These are phyloP conservation scores for Rhododendron vialii DNA, from an alignment of 148 eudicot genomes.

Conservation along the genomic window DNA sequence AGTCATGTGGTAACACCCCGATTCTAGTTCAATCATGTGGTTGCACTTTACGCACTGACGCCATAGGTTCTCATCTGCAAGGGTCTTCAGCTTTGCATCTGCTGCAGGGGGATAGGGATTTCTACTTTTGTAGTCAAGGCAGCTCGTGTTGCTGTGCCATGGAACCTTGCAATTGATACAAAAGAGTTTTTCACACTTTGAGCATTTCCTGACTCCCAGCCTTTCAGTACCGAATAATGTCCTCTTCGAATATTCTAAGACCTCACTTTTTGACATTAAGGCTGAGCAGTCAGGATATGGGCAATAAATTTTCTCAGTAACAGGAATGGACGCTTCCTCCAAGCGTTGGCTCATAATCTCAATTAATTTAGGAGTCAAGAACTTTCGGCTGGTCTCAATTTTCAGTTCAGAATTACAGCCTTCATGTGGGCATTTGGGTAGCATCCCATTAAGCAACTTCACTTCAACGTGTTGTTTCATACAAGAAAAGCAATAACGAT, in stretches of 20 bases:
- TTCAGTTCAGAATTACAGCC: constrained; percentile 44
- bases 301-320: constrained; percentile 61
- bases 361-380: constrained; percentile 52
- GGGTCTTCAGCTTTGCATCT: constrained; percentile 53
- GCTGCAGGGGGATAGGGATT: constrained; percentile 40
- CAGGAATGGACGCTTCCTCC: constrained; percentile 72
- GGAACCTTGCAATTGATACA: constrained; percentile 72
- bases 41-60: constrained; percentile 80
- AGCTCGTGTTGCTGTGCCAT: constrained; percentile 57
- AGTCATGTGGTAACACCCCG: constrained; percentile 85
- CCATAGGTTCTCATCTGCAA: constrained; percentile 54
- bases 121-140: constrained; percentile 40
- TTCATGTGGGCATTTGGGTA: constrained; percentile 81
- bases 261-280: constrained; percentile 65
- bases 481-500: constrained; percentile 70
- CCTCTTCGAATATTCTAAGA: constrained; percentile 31
- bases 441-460: constrained; percentile 53
- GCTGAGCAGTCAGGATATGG: constrained; percentile 78
- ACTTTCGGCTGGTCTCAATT: constrained; percentile 42
- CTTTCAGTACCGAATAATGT: background rate
- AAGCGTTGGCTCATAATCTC: constrained; percentile 53
- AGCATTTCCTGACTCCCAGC: constrained; percentile 46
- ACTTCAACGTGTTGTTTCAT: constrained; percentile 76
- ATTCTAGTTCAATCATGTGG: constrained; percentile 73
- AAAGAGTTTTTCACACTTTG: constrained; percentile 41